phyloP scores from a whole-genome alignment of 306 rosid genomes.

The Astragalus membranaceus region DNA sequence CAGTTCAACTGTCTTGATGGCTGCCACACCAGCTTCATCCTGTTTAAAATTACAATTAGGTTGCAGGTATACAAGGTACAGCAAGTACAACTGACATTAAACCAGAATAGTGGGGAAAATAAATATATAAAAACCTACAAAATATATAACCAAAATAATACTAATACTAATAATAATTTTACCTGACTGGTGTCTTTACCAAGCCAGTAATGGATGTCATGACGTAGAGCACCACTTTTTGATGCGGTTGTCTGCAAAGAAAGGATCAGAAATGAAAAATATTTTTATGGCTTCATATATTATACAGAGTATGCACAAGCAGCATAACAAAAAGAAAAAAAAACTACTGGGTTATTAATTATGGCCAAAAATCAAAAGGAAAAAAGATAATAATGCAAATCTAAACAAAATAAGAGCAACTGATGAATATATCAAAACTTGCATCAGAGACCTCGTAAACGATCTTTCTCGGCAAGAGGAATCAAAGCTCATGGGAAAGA shows the following conservation, averaged over 20 bases:
- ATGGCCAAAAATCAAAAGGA: conserved; percentile 9
- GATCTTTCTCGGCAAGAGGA: background rate
- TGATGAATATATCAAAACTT: background rate
- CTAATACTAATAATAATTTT: background rate
- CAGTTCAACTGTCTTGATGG: conserved; percentile 90
- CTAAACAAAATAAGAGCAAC: background rate
- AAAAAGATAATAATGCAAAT: background rate
- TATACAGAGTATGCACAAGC: conserved; percentile 1
- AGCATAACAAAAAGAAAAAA: background rate
- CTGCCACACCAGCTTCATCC: conserved; percentile 98
- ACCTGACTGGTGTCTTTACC: conserved; percentile 95
- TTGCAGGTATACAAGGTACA: background rate
- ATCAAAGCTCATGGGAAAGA: conserved; percentile 9
- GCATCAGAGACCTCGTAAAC: conserved; percentile 3
- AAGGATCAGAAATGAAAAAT: background rate
- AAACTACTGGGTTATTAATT: background rate
- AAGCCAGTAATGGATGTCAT: conserved; percentile 97
- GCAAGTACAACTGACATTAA: background rate
- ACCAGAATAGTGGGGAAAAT: background rate
- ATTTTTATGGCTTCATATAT: background rate
- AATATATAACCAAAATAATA: background rate
- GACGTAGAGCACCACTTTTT: conserved; percentile 83
- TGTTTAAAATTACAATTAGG: conserved; percentile 26
- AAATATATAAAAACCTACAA: background rate
- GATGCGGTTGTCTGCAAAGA: conserved; percentile 60